Evolutionary conservation across 2,329 filamentous ascomycete species (phyloP), one percentile per base, ranked within the genome.

Genomic region (Harringtonia lauricola): DNA sequence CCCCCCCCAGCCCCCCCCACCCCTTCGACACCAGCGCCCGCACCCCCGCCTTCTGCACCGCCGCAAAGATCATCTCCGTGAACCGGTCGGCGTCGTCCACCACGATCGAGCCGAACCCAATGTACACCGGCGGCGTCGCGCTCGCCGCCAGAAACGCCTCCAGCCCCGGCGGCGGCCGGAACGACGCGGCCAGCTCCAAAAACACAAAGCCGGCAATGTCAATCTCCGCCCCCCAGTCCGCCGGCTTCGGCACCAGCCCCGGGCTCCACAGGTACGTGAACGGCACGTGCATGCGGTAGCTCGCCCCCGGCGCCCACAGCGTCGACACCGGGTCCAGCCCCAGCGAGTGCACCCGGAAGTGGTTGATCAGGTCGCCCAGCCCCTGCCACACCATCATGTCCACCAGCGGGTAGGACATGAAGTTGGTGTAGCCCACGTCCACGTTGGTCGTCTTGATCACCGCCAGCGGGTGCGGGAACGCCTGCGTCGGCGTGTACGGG

Each of bases 381-480:
- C 88, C 89, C 60, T 95, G 87, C 88, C 88, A 95, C 1, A 87
- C 83, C 73, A 90, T 86, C 76, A 86, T 82, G 57, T 90, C 85
- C 2, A 90, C 83, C 30, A 90, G 63, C 0, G 83, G 79, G 56
- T 89, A 92, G 2, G 77, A 83, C 58, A 90, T 86, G 56, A 86
- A 87, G 59, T 90, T 92, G 13, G 81, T 78, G 55, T 86, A 85
- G 18, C 76, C 77, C 2, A 74, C 69, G 52, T 88, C 82, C 9
- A 86, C 74, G 50, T 86, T 86, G 15, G 73, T 78, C 47, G 72
- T 73, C 55, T 81, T 84, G 59, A 90, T 81, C 55, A 79, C 86
- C 10, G 84, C 83, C 40, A 90, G 59, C 0, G 86, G 85, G 56
- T 90, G 85, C 0, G 84, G 83, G 50, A 90, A 90, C 0, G 76